Evolutionary conservation across 2,329 filamentous ascomycete genomes (phyloP).

Genomic region (Aspergillus pseudoglaucus): DNA sequence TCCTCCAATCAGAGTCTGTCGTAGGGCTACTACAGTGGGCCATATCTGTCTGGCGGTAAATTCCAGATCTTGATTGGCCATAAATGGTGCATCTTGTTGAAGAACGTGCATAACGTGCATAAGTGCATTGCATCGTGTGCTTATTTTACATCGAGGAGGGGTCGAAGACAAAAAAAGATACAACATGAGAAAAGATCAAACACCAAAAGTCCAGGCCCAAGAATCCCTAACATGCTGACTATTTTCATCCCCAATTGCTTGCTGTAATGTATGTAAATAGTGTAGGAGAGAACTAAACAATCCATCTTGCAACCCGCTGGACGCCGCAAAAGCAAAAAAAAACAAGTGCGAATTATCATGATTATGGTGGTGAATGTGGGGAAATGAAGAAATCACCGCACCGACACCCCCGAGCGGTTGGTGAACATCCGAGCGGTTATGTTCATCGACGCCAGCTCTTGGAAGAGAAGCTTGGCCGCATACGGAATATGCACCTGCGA

Average conservation of each 20-base stretch:
- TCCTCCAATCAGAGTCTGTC: background rate
- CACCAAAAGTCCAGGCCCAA: background rate
- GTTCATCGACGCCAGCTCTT: conserved; percentile 97
- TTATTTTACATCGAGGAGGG: background rate
- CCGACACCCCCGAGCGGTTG: conserved; percentile 46
- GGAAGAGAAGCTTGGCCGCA: conserved; percentile 95
- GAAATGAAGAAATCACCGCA: conserved; percentile 27
- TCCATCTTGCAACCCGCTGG: conserved; percentile 13
- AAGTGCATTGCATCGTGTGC: too few relatives aligned
- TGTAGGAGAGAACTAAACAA: conserved; percentile 4
- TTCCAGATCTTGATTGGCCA: too few relatives aligned
- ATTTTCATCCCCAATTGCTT: background rate
- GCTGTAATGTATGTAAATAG: conserved; percentile 2
- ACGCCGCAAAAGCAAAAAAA: conserved; percentile 17
- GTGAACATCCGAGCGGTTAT: conserved; percentile 98
- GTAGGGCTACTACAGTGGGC: background rate
- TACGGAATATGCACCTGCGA: conserved; percentile 97
- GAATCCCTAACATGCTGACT: background rate
- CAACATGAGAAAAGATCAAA: background rate
- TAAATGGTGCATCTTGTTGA: too few relatives aligned
- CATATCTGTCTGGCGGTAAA: too few relatives aligned
- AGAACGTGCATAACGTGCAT: background rate
- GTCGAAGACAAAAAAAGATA: background rate
- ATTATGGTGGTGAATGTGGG: conserved; percentile 3
- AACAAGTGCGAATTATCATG: background rate